Evolutionary conservation across 1,139 yeast species (phyloP), one percentile per base, ranked within the genome.

Genomic region (Lodderomyces pseudojiufengensis): DNA sequence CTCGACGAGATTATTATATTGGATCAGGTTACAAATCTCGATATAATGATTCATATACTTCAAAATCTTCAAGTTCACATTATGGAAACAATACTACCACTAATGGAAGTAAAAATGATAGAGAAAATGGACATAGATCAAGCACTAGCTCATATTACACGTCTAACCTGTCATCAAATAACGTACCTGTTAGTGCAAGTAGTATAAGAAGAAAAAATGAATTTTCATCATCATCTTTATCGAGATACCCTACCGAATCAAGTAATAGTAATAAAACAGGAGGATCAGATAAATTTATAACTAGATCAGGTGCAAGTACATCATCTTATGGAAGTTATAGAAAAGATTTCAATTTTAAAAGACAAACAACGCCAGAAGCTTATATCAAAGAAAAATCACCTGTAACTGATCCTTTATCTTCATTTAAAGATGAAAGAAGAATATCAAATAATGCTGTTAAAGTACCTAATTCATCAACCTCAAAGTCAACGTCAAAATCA

Each of bases 1-100:
- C n/a, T n/a, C 30, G 44, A 27, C 29, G 50, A 29, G 51, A 46
- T 28, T 39, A 37, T 23, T 48, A 46, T 29, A 46, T 49, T 11
- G 36, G 36, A 16, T 34, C 36, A n/a, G 42, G 46, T 4, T 47
- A 49, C 24, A 31, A 47, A 3, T 38, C 43, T 20, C 38, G 45
- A 14, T 42, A 27, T 22, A 26, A 32, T 18, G 44, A 38, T 5
- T 33, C 40, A 29, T 37, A 37, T 23, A 26, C 29, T 10, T 20
- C 40, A n/a, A 29, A 31, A 18, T 9, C 27, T n/a, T 32, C 35
- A 11, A 20, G 22, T 9, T 28, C 31, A 5, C 15, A 28, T 18
- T 28, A 28, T 15, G 15, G 20, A 5, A 5, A 5, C 30, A 27
- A 18, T 23, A 18, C 7, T 18, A 18, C 9, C 27, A 29, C 11